Conservation (phyloP, 805 yeast genomes). For the Hanseniaspora lindneri region DNA sequence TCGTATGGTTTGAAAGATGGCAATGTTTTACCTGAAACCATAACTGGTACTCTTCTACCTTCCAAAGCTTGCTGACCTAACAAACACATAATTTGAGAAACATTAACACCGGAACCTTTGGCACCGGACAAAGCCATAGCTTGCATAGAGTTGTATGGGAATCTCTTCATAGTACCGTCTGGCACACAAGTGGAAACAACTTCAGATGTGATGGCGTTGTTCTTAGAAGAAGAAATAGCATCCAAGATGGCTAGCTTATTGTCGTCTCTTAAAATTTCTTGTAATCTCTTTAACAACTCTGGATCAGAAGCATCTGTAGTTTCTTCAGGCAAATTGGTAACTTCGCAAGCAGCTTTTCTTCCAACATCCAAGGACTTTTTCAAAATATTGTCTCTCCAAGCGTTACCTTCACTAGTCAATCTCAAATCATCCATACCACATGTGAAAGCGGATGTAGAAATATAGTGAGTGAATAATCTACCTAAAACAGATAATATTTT, state of each 20-base stretch:
- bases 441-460: slow-evolving; percentile 83
- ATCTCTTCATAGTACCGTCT: slow-evolving; percentile 85
- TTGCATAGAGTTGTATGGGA: slow-evolving; percentile 96
- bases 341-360: slow-evolving; percentile 86
- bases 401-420: slow-evolving; percentile 80
- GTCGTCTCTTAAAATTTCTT: slow-evolving; percentile 90
- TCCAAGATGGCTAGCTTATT: slow-evolving; percentile 84
- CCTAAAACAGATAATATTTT: slow-evolving; percentile 85
- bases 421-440: slow-evolving; percentile 99
- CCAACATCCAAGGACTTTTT: slow-evolving; percentile 71
- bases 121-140: slow-evolving; percentile 99
- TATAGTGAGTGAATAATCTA: slow-evolving; percentile 85
- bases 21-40: slow-evolving; percentile 95
- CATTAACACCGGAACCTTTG: slow-evolving; percentile 95
- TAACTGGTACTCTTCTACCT: slow-evolving; percentile 98
- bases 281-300: slow-evolving; percentile 77
- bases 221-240: slow-evolving; percentile 89
- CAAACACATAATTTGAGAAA: slow-evolving; percentile 98
- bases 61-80: slow-evolving; percentile 98
- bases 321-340: slow-evolving; percentile 57
- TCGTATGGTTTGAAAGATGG: slow-evolving; percentile 96
- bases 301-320: slow-evolving; percentile 42
- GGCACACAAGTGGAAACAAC: slow-evolving; percentile 94
- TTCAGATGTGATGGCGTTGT: slow-evolving; percentile 81
- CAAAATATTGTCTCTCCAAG: slow-evolving; percentile 76